A percentile compares a stretch with the other conserved stretches of the same genome.
These are phyloP conservation scores for Podila epigama DNA, from an alignment of 192 early-diverging fungal species.

Conservation along the genomic window DNA sequence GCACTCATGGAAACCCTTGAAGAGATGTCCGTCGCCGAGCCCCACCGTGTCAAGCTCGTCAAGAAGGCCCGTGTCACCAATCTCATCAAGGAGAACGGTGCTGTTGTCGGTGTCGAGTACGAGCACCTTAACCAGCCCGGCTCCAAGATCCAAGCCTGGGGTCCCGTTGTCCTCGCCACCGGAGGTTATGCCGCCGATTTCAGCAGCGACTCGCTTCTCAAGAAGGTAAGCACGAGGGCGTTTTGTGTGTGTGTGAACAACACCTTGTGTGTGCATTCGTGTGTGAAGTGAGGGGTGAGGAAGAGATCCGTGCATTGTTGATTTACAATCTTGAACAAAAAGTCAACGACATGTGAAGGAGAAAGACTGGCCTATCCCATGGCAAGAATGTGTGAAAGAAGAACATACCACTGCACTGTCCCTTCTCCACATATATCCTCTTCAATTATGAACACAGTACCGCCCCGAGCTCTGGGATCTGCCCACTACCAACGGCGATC, in stretches of 20 bases:
- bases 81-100: conserved; percentile 69
- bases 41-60: conserved; percentile 77
- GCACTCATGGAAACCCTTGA: conserved; percentile 85
- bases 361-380: too few species aligned
- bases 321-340: too few species aligned
- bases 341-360: too few species aligned
- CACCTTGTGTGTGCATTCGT: too few species aligned
- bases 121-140: conserved; percentile 59
- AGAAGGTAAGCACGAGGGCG: conserved; percentile 64
- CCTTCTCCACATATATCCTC: not conserved
- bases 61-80: conserved; percentile 85
- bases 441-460: conserved; percentile 59
- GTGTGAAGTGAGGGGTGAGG: too few species aligned
- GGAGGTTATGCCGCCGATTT: conserved; percentile 97
- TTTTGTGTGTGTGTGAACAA: too few species aligned
- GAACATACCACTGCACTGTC: not conserved
- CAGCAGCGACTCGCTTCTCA: conserved; percentile 73
- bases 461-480: conserved; percentile 75
- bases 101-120: conserved; percentile 87
- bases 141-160: conserved; percentile 66
- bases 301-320: too few species aligned
- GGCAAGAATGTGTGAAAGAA: too few species aligned
- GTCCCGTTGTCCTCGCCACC: conserved; percentile 89
- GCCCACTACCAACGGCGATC: conserved; percentile 94
- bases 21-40: conserved; percentile 68